phyloP scores from a whole-genome alignment of 306 rosid species.

The Gillenia trifoliata region DNA sequence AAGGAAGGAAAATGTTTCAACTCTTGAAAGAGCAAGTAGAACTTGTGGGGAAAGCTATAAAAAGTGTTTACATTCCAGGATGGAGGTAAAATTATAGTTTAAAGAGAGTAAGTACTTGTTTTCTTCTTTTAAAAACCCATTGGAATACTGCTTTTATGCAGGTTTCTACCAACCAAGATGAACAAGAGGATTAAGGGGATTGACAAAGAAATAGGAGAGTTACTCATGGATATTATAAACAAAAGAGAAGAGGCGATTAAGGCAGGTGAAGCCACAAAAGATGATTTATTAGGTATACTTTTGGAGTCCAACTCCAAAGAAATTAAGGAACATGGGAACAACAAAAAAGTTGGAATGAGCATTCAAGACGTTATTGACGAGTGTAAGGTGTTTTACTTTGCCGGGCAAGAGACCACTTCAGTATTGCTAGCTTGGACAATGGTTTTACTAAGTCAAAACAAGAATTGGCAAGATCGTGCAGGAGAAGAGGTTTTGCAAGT shows the following conservation, averaged over 20 bases:
- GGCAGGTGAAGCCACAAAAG: conserved; percentile 26
- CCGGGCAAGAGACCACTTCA: background rate
- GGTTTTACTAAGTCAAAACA: too few relatives aligned
- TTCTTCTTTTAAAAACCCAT: background rate
- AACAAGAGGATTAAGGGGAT: conserved; percentile 27
- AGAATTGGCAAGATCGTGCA: too few relatives aligned
- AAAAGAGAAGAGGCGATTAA: background rate
- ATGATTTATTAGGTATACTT: conserved; percentile 24
- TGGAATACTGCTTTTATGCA: background rate
- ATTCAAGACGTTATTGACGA: conserved; percentile 41
- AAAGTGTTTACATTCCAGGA: conserved; percentile 23
- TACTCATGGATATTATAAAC: conserved; percentile 22
- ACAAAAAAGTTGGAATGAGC: conserved; percentile 37
- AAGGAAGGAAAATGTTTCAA: conserved; percentile 46
- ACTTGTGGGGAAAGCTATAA: background rate
- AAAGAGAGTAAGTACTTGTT: too few relatives aligned
- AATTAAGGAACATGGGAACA: conserved; percentile 32
- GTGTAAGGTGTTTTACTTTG: conserved; percentile 50
- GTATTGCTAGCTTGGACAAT: too few relatives aligned
- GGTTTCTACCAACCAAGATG: background rate
- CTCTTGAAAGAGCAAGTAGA: conserved; percentile 16
- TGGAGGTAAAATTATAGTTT: conserved; percentile 14
- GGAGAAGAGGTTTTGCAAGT: background rate
- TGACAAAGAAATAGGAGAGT: conserved; percentile 14
- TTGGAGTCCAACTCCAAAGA: conserved; percentile 44